These are phyloP conservation scores for Tephrocybe rancida DNA, from an alignment of 768 basidiomycete species.

Conservation along the genomic window DNA sequence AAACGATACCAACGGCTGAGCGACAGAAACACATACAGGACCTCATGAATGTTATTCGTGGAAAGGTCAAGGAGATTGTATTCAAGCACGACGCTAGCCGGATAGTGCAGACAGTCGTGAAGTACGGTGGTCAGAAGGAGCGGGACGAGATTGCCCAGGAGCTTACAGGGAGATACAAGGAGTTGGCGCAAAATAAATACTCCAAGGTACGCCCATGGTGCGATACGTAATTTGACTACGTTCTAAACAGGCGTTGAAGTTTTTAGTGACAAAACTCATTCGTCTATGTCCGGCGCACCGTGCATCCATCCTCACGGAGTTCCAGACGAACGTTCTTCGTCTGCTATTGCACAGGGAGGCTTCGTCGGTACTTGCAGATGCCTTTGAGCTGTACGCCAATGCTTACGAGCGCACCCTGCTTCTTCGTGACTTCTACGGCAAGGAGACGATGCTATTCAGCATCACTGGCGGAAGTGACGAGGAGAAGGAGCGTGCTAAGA, in stretches of 20 bases:
- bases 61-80: constrained; percentile 82
- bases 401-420: constrained; percentile 82
- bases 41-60: constrained; percentile 77
- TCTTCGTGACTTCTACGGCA: constrained; percentile 88
- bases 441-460: constrained; percentile 77
- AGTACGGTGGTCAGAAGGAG: constrained; percentile 75
- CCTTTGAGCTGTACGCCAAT: constrained; percentile 87
- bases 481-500: constrained; percentile 65
- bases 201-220: constrained; percentile 63
- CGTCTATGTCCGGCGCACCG: constrained; percentile 76
- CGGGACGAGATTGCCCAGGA: constrained; percentile 82
- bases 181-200: constrained; percentile 85
- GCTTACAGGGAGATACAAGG: constrained; percentile 77
- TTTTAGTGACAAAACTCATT: constrained; percentile 80
- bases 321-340: constrained; percentile 74
- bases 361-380: constrained; percentile 79
- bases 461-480: constrained; percentile 55
- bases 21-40: constrained; percentile 73
- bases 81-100: constrained; percentile 92
- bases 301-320: constrained; percentile 73
- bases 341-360: constrained; percentile 87
- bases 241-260: constrained; percentile 46
- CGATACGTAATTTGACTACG: not conserved
- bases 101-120: constrained; percentile 82
- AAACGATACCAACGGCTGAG: constrained; percentile 67